Percentiles rank a stretch among this genome's conserved stretches.
These are phyloP conservation scores for Penicillium odoratum DNA, from an alignment of 495 filamentous ascomycete species.

Conservation along the genomic window DNA sequence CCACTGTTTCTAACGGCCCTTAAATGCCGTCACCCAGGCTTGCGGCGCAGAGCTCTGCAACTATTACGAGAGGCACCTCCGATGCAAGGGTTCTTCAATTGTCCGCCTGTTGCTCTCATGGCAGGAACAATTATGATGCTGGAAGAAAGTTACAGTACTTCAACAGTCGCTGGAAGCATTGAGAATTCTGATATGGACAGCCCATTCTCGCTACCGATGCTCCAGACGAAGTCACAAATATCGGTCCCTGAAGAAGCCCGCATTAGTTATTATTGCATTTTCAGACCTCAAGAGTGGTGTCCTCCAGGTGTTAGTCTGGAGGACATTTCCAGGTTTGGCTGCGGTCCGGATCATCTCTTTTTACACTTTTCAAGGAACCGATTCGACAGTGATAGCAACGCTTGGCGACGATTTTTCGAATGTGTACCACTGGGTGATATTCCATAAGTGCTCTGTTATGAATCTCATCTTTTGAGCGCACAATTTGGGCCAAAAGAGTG, in stretches of 20 bases:
- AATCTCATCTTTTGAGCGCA: too few species aligned
- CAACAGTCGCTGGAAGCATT: neutral
- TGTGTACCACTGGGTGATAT: slow-evolving; percentile 18
- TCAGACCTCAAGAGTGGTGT: slow-evolving; percentile 24
- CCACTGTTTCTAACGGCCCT: slow-evolving; percentile 29
- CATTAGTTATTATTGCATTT: slow-evolving; percentile 23
- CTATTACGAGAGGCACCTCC: slow-evolving; percentile 25
- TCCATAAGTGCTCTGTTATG: too few species aligned
- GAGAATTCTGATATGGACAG: neutral
- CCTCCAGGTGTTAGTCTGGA: slow-evolving; percentile 18
- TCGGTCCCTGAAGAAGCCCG: slow-evolving; percentile 35
- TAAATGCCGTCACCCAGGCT: slow-evolving; percentile 29
- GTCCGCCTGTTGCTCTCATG: slow-evolving; percentile 12
- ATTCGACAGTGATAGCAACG: slow-evolving; percentile 13
- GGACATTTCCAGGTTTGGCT: slow-evolving; percentile 20
- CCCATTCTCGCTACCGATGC: neutral
- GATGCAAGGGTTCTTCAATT: slow-evolving; percentile 29
- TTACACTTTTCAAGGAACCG: slow-evolving; percentile 24
- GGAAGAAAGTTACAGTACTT: slow-evolving; percentile 21
- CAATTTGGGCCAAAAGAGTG: too few species aligned
- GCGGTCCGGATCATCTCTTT: slow-evolving; percentile 19
- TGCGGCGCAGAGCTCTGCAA: slow-evolving; percentile 27
- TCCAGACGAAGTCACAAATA: neutral
- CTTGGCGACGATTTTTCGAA: slow-evolving; percentile 22
- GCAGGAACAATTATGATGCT: slow-evolving; percentile 21